Evolutionary conservation across 2,329 filamentous ascomycete species (phyloP).

Genomic region (Aspergillus tubingensis): DNA sequence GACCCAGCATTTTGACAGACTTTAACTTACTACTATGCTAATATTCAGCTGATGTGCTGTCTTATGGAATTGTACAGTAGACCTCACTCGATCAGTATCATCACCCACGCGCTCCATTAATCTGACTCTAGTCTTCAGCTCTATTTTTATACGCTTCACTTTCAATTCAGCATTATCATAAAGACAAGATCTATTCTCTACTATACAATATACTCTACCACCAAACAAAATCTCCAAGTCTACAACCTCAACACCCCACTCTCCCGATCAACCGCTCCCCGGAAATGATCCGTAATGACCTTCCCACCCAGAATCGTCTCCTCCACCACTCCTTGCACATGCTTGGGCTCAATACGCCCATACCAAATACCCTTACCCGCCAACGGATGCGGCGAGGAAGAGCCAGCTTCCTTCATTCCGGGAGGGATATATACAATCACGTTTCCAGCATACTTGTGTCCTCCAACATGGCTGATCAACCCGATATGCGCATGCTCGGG

Average conservation of each 20-base stretch:
- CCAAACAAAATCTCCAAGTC: background rate
- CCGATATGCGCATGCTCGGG: conserved; percentile 42
- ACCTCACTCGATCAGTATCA: too few species aligned
- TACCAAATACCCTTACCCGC: conserved; percentile 71
- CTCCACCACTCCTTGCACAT: conserved; percentile 84
- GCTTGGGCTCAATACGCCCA: conserved; percentile 76
- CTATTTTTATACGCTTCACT: too few species aligned
- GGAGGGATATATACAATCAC: conserved; percentile 74
- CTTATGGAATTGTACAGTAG: too few species aligned
- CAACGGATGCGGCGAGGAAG: conserved; percentile 33
- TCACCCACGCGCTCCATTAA: too few species aligned
- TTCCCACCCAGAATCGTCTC: conserved; percentile 87
- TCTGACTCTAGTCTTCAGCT: too few species aligned
- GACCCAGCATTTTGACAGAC: too few species aligned
- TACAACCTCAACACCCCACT: conserved; percentile 68
- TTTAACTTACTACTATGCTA: too few species aligned
- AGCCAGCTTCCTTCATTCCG: conserved; percentile 26
- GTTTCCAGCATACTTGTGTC: conserved; percentile 94
- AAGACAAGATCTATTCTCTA: background rate
- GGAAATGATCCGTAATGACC: conserved; percentile 77
- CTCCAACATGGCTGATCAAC: conserved; percentile 78
- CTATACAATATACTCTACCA: background rate
- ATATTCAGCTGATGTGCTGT: too few species aligned
- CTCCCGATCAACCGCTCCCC: conserved; percentile 79
- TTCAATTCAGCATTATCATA: too few species aligned